Percentiles rank a stretch among this genome's conserved stretches.
Evolutionary conservation across 106 monocot genomes (phyloP).

Genomic region (Apostasia ramifera): DNA sequence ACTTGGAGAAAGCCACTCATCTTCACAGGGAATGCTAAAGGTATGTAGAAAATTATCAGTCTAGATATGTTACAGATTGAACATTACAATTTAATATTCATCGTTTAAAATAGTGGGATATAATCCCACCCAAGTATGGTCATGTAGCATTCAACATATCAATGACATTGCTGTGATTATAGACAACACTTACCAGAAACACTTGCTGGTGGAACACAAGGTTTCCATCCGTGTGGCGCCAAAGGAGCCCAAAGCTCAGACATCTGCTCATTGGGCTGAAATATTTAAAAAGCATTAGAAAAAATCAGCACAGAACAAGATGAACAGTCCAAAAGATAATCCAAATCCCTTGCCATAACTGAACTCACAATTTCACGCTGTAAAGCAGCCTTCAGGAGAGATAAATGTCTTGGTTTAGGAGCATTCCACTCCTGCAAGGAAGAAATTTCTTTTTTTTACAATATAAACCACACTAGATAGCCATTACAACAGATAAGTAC

Average conservation of each 20-base stretch:
- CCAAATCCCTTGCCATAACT: neutral
- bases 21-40: constrained; percentile 19
- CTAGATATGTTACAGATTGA: neutral
- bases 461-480: neutral
- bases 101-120: neutral
- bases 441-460: neutral
- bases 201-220: constrained; percentile 26
- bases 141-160: too few relatives aligned
- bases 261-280: constrained; percentile 40
- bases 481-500: neutral
- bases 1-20: constrained; percentile 70
- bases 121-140: neutral
- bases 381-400: constrained; percentile 52
- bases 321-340: neutral
- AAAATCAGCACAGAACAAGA: neutral
- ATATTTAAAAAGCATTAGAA: neutral
- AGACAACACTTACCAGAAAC: constrained; percentile 23
- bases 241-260: constrained; percentile 64
- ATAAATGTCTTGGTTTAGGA: constrained; percentile 60
- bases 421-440: constrained; percentile 65
- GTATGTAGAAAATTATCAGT: neutral
- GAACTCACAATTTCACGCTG: constrained; percentile 45
- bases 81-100: neutral
- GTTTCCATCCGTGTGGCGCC: constrained; percentile 53
- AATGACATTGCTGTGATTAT: neutral